phyloP scores from a whole-genome alignment of 1,284 basidiomycete genomes.

The Meira miltonrushii region DNA sequence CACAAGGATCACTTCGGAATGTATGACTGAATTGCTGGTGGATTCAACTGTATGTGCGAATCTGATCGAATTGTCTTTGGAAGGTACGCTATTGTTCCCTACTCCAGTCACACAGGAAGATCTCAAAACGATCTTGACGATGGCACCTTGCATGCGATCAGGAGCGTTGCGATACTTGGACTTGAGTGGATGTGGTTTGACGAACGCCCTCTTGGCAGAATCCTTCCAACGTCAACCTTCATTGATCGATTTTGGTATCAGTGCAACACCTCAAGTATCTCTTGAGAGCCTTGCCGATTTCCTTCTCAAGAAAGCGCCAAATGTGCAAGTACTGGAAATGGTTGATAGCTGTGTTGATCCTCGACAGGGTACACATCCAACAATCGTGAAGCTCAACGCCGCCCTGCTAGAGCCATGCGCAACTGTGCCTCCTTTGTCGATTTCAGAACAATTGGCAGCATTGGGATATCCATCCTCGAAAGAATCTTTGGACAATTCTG shows the following conservation, averaged over 20 bases:
- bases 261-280: slow-evolving; percentile 64
- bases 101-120: slow-evolving; percentile 71
- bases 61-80: slow-evolving; percentile 76
- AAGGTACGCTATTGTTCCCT: slow-evolving; percentile 78
- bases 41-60: slow-evolving; percentile 61
- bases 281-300: slow-evolving; percentile 68
- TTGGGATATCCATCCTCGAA: slow-evolving; percentile 30
- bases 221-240: slow-evolving; percentile 65
- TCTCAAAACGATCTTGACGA: slow-evolving; percentile 64
- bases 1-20: slow-evolving; percentile 71
- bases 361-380: slow-evolving; percentile 55
- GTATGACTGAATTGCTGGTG: slow-evolving; percentile 71
- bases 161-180: slow-evolving; percentile 81
- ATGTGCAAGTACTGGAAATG: slow-evolving; percentile 80
- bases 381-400: slow-evolving; percentile 46
- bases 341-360: slow-evolving; percentile 59
- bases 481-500: slow-evolving; percentile 10
- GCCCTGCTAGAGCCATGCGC: slow-evolving; percentile 56
- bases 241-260: slow-evolving; percentile 64
- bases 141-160: slow-evolving; percentile 73
- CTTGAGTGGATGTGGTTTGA: slow-evolving; percentile 74
- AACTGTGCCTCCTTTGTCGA: slow-evolving; percentile 36
- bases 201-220: slow-evolving; percentile 54
- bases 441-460: slow-evolving; percentile 41
- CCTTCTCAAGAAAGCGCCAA: slow-evolving; percentile 64